Percentiles rank a stretch among this genome's conserved stretches.
These are phyloP conservation scores for Pleurotus djamor DNA, from an alignment of 768 basidiomycete species.

Conservation along the genomic window DNA sequence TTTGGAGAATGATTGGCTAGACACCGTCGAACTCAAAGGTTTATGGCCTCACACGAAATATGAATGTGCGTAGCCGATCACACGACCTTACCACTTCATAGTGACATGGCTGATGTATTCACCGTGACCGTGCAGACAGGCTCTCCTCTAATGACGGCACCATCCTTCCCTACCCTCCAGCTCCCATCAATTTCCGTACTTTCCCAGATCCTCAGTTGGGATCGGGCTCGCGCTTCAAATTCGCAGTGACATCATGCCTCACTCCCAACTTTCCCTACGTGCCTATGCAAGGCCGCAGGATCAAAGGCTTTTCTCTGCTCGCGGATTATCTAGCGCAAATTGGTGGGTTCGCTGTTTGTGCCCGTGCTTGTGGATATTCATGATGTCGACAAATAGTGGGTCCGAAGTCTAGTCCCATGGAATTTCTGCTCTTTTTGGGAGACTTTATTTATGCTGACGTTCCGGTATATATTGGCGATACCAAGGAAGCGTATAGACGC, in stretches of 20 bases:
- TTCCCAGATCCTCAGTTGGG: conserved; percentile 69
- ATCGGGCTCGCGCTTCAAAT: conserved; percentile 58
- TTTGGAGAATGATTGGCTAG: conserved; percentile 54
- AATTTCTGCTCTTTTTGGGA: conserved; percentile 70
- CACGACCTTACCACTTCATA: not conserved
- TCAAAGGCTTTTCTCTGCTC: conserved; percentile 66
- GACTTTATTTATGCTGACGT: conserved; percentile 80
- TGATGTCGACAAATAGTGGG: too few species aligned
- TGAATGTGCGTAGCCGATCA: conserved; percentile 50
- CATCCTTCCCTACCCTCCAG: conserved; percentile 44
- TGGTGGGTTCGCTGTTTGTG: too few species aligned
- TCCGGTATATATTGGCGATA: conserved; percentile 59
- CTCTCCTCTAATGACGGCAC: conserved; percentile 39
- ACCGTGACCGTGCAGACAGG: conserved; percentile 30
- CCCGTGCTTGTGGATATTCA: too few species aligned
- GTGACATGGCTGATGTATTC: conserved; percentile 2
- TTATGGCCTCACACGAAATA: conserved; percentile 71
- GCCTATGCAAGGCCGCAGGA: conserved; percentile 47
- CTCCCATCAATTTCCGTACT: conserved; percentile 63
- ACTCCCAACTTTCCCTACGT: conserved; percentile 74
- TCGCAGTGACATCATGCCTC: conserved; percentile 65
- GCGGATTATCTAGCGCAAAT: conserved; percentile 44
- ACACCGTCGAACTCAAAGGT: conserved; percentile 47
- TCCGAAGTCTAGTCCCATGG: conserved; percentile 25
- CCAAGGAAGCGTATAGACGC: conserved; percentile 55